A percentile compares a stretch with the other conserved stretches of the same genome.
These are phyloP conservation scores for Euphrasia confusa DNA, from an alignment of 257 asterid species.

Conservation along the genomic window DNA sequence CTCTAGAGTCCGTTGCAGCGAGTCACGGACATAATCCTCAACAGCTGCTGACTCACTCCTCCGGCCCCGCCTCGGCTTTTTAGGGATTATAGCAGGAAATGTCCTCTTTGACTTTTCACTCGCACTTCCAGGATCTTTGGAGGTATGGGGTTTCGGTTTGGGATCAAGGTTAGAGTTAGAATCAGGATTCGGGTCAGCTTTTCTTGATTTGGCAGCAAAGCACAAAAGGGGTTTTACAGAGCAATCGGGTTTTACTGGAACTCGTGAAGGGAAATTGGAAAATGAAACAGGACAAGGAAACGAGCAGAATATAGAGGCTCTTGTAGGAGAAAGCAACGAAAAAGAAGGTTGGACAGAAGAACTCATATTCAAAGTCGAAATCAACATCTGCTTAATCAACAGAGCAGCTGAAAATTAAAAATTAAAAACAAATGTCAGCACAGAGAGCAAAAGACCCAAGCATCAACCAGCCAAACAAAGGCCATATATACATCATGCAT, in stretches of 20 bases:
- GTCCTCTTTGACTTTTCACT: conserved; percentile 30
- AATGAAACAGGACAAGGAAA: conserved; percentile 23
- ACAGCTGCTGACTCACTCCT: conserved; percentile 90
- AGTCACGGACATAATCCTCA: conserved; percentile 70
- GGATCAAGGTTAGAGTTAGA: conserved; percentile 24
- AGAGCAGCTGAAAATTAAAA: not conserved
- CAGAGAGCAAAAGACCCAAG: not conserved
- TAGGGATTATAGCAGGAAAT: conserved; percentile 58
- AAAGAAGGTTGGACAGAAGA: conserved; percentile 9
- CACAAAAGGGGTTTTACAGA: conserved; percentile 31
- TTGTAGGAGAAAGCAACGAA: conserved; percentile 27
- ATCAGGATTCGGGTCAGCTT: conserved; percentile 32
- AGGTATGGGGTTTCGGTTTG: conserved; percentile 20
- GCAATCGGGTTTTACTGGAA: conserved; percentile 20
- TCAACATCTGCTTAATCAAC: conserved; percentile 25
- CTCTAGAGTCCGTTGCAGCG: conserved; percentile 57
- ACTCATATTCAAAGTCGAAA: conserved; percentile 22
- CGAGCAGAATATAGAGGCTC: conserved; percentile 18
- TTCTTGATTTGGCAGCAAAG: conserved; percentile 32
- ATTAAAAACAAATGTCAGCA: not conserved
- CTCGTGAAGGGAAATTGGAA: conserved; percentile 23
- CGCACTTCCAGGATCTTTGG: conserved; percentile 27
- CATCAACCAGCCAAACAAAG: not conserved
- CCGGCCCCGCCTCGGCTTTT: conserved; percentile 78
- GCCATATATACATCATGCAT: not conserved